Conservation (phyloP, 441 rosid species). For the Aquilaria agallochum region DNA sequence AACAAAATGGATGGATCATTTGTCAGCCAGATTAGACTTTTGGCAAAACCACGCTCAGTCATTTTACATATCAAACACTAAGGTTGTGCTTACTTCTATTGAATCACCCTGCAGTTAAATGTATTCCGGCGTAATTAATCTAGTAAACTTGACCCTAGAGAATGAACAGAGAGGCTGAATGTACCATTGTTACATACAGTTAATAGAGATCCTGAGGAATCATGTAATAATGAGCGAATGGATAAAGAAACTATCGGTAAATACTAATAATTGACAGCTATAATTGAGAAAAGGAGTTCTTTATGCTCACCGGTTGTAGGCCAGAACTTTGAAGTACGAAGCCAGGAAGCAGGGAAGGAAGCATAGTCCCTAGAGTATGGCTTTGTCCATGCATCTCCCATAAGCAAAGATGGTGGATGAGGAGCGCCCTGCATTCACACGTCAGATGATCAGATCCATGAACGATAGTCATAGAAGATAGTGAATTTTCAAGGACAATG, state of each 20-base stretch:
- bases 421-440: conserved; percentile 77
- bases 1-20: neutral
- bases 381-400: conserved; percentile 94
- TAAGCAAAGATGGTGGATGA: conserved; percentile 92
- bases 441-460: conserved; percentile 6
- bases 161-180: too few species aligned
- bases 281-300: neutral
- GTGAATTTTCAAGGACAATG: neutral
- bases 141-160: too few species aligned
- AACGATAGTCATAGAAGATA: neutral
- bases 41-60: neutral
- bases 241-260: too few species aligned
- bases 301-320: conserved; percentile 61
- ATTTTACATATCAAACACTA: too few species aligned
- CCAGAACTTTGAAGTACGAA: conserved; percentile 87
- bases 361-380: conserved; percentile 90
- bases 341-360: conserved; percentile 97
- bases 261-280: too few species aligned
- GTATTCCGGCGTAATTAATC: too few species aligned
- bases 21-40: too few species aligned
- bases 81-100: too few species aligned
- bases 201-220: too few species aligned
- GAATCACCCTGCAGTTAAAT: too few species aligned
- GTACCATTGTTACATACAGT: too few species aligned
- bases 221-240: too few species aligned